A percentile compares a stretch with the other conserved stretches of the same genome.
Evolutionary conservation across 2,329 filamentous ascomycete species (phyloP).

Genomic region (Rutstroemia sp.): DNA sequence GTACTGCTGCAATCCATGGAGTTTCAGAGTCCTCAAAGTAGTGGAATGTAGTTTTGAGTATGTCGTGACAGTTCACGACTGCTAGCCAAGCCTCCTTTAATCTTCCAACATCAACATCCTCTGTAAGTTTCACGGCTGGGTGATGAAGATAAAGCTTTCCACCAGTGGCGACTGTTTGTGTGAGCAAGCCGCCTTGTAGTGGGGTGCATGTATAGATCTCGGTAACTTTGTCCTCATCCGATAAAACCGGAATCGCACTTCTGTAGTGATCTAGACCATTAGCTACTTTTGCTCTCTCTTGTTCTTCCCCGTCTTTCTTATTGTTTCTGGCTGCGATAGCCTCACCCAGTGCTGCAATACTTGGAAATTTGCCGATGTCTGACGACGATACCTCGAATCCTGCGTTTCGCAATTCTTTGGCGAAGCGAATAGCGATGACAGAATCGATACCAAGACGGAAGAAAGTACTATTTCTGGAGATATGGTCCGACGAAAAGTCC

Average conservation of each 20-base stretch:
- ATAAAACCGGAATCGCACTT: not conserved
- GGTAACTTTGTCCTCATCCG: constrained; percentile 16
- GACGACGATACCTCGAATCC: constrained; percentile 33
- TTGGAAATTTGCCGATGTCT: constrained; percentile 36
- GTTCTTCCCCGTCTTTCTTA: not conserved
- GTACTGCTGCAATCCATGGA: constrained; percentile 15
- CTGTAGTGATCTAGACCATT: not conserved
- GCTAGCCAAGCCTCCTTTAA: constrained; percentile 24
- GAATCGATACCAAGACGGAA: constrained; percentile 31
- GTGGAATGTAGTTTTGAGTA: constrained; percentile 27
- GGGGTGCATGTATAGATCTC: constrained; percentile 33
- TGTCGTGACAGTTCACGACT: constrained; percentile 20
- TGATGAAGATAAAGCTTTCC: constrained; percentile 31
- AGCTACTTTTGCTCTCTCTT: not conserved
- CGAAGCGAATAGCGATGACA: constrained; percentile 34
- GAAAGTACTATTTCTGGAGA: constrained; percentile 23
- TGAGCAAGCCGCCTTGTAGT: constrained; percentile 32
- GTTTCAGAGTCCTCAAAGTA: not conserved
- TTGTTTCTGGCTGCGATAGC: not conserved
- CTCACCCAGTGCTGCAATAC: constrained; percentile 34
- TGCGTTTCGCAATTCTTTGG: constrained; percentile 27
- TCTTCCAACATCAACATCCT: constrained; percentile 13
- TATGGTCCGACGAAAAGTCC: not conserved
- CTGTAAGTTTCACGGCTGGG: constrained; percentile 13
- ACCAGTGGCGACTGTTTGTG: constrained; percentile 26